These are phyloP conservation scores for Cladosporium sp. DNA, from an alignment of 2,329 filamentous ascomycete genomes.

Conservation along the genomic window DNA sequence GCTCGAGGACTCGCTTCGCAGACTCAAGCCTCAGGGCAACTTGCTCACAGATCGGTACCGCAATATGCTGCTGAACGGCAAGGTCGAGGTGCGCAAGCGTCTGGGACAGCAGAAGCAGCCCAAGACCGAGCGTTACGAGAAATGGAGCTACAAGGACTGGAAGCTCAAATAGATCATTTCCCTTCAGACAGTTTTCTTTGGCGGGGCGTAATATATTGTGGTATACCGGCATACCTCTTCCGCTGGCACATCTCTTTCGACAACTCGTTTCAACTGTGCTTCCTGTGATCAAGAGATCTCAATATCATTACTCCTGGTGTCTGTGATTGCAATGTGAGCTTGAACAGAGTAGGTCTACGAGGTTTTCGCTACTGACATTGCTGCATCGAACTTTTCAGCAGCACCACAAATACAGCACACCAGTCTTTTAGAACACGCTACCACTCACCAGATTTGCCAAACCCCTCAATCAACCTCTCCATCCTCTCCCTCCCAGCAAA, in stretches of 20 bases:
- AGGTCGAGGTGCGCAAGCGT: conserved; percentile 78
- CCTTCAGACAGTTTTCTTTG: background rate
- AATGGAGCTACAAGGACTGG: conserved; percentile 98
- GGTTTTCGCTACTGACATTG: too few species aligned
- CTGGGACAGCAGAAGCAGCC: conserved; percentile 80
- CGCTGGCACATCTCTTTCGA: background rate
- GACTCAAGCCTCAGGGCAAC: conserved; percentile 87
- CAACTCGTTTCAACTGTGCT: background rate
- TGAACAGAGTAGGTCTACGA: background rate
- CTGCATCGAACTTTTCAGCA: too few species aligned
- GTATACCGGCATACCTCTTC: background rate
- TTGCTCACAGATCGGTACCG: conserved; percentile 88
- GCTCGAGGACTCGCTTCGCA: conserved; percentile 50
- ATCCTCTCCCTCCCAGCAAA: conserved; percentile 67
- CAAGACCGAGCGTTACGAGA: conserved; percentile 82
- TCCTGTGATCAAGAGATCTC: background rate
- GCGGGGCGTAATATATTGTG: conserved; percentile 5
- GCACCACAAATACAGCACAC: too few species aligned
- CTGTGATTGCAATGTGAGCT: background rate
- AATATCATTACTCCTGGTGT: background rate
- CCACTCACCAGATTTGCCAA: conserved; percentile 2
- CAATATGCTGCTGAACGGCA: conserved; percentile 83
- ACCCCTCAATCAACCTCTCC: conserved; percentile 44
- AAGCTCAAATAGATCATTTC: conserved; percentile 47
- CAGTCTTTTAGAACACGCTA: background rate